A percentile compares a stretch with the other conserved stretches of the same genome.
Evolutionary conservation across 2,329 filamentous ascomycete species (phyloP).

Genomic region (Colletotrichum tofieldiae): DNA sequence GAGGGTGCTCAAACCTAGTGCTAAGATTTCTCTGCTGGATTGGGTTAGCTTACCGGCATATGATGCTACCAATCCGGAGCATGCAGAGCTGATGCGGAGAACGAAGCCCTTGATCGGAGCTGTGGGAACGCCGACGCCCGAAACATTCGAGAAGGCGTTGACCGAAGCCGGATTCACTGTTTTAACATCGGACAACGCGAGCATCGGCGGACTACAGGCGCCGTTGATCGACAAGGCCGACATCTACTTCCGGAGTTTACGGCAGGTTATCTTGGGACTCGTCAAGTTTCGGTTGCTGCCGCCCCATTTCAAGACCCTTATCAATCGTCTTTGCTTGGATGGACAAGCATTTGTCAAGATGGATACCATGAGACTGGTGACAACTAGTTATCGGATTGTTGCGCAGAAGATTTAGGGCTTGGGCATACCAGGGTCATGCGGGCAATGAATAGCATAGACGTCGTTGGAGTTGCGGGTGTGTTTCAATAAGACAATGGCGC

Average conservation of each 20-base stretch:
- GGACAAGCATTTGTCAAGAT: conserved; percentile 70
- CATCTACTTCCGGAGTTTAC: conserved; percentile 67
- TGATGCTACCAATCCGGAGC: conserved; percentile 61
- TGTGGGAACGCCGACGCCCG: conserved; percentile 67
- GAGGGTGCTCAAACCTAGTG: conserved; percentile 65
- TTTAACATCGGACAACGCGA: conserved; percentile 65
- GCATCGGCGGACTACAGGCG: conserved; percentile 65
- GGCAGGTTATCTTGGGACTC: conserved; percentile 63
- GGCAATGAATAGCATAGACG: too few relatives aligned
- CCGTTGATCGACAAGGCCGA: conserved; percentile 70
- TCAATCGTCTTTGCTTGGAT: conserved; percentile 68
- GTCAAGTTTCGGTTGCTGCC: conserved; percentile 64
- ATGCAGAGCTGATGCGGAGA: conserved; percentile 66
- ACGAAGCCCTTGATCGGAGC: conserved; percentile 70
- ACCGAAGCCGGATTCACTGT: conserved; percentile 64
- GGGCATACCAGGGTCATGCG: neutral
- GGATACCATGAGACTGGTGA: conserved; percentile 67
- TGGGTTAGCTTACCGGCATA: conserved; percentile 68
- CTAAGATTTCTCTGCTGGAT: conserved; percentile 66
- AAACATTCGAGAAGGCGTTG: conserved; percentile 62
- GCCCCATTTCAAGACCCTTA: conserved; percentile 66
- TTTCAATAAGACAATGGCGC: neutral
- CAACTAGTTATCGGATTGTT: conserved; percentile 68
- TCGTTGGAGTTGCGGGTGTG: neutral
- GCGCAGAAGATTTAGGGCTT: conserved; percentile 57